Evolutionary conservation across 2,329 filamentous ascomycete genomes (phyloP).

Genomic region (Colletotrichum lupini): DNA sequence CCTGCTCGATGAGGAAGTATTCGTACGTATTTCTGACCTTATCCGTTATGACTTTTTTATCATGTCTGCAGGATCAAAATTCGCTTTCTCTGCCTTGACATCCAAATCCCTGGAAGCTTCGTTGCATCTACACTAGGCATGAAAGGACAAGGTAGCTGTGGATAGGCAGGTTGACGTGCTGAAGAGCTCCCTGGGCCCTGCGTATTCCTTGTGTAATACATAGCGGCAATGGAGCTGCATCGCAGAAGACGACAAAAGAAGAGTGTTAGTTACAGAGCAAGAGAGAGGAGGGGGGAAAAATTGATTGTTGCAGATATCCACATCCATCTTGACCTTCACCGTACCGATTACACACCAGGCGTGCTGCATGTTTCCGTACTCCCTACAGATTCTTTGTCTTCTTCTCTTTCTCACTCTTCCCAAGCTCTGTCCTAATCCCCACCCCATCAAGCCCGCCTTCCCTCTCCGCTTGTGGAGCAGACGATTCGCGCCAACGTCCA

Average conservation of each 20-base stretch:
- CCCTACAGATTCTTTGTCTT: not conserved
- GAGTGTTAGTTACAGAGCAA: not conserved
- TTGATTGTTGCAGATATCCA: not conserved
- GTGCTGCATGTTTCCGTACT: not conserved
- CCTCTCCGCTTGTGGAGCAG: conserved; percentile 29
- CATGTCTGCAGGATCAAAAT: not conserved
- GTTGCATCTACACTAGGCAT: not conserved
- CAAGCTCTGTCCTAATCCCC: not conserved
- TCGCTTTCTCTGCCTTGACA: not conserved
- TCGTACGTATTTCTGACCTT: not conserved
- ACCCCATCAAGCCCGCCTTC: conserved; percentile 23
- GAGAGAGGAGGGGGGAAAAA: not conserved
- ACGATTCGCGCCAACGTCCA: conserved; percentile 30
- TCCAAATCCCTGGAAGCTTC: not conserved
- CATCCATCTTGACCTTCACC: not conserved
- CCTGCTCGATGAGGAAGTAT: not conserved
- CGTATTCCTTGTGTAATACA: not conserved
- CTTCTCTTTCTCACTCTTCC: not conserved
- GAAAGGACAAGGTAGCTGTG: conserved; percentile 4
- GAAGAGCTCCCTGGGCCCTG: conserved; percentile 16
- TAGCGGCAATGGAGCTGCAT: not conserved
- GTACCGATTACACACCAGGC: not conserved
- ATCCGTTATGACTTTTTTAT: not conserved
- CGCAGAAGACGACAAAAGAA: not conserved
- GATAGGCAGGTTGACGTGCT: conserved; percentile 16